phyloP scores from a whole-genome alignment of 2,329 filamentous ascomycete genomes.

The Achaetomium macrosporum region DNA sequence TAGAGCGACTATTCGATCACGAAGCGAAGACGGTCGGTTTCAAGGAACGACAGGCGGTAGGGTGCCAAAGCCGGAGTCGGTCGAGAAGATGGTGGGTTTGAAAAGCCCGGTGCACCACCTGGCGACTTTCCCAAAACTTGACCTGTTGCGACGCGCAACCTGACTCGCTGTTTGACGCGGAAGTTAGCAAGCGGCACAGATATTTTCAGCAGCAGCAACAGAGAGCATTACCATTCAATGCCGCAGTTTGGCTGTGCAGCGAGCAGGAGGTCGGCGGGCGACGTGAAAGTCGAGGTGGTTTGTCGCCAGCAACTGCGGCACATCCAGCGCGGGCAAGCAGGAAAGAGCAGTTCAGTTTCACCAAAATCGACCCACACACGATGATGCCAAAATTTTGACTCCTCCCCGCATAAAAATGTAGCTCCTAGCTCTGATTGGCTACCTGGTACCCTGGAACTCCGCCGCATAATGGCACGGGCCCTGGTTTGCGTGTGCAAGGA shows the following conservation, averaged over 20 bases:
- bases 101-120: constrained; percentile 10
- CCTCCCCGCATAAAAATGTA: constrained; percentile 23
- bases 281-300: constrained; percentile 7
- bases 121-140: constrained; percentile 1
- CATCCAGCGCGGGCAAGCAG: constrained; percentile 7
- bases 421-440: constrained; percentile 17
- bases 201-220: neutral
- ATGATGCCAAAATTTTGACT: constrained; percentile 26
- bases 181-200: constrained; percentile 8
- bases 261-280: constrained; percentile 6
- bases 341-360: constrained; percentile 6
- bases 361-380: constrained; percentile 12
- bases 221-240: constrained; percentile 11
- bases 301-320: constrained; percentile 12
- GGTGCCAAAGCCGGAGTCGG: neutral
- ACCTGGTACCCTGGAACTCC: neutral
- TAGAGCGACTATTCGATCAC: neutral
- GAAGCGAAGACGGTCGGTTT: neutral
- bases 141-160: constrained; percentile 20
- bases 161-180: constrained; percentile 16
- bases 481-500: no score
- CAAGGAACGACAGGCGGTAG: neutral
- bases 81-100: constrained; percentile 2
- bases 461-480: neutral
- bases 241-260: constrained; percentile 8